Evolutionary conservation across 2,329 filamentous ascomycete species (phyloP), one percentile per base, ranked within the genome.

Genomic region (Niveomyces coronatus): DNA sequence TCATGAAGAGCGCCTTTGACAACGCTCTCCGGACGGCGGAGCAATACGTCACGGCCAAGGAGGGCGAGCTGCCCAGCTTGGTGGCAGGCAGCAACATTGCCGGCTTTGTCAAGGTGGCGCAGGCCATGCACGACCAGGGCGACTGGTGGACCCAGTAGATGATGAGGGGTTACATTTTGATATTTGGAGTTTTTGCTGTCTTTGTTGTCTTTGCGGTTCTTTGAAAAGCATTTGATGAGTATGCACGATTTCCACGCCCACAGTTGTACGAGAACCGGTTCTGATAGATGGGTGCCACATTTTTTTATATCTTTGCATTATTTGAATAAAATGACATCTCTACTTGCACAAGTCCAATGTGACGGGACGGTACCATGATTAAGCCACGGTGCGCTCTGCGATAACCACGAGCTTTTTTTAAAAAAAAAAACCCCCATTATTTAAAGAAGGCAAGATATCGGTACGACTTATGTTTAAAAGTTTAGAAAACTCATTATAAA

Each of bases 41-140:
- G 75, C 78, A 87, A 67, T 96, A 91, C 62, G 82, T 91, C 51
- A 72, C 77, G 47, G 69, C 78, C 39, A 71, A 70, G 49, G 86
- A 93, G 59, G 86, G 81, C 52, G 84, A 89, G 67, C 78, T 91
- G 52, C 91, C 91, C 50, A 87, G 79, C 50, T 71, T 96, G 57
- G 87, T 96, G 28, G 87, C 86, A 43, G 91, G 91, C 52, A 85
- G 81, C 70, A 96, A 96, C 69, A 94, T 98, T 68, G 91, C 91
- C 44, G 91, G 91, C 42, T 96, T 95, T 70, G 82, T 83, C 65
- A 98, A 96, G 81, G 89, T 96, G 39, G 88, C 82, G 37, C 74
- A 78, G 53, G 89, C 91, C 55, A 96, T 96, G 89, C 76, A 82
- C 60, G 86, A 94, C 63, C 89, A 95, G 67, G 91, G 91, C 55